A percentile compares a stretch with the other conserved stretches of the same genome.
Evolutionary conservation across 2,329 filamentous ascomycete genomes (phyloP).

Genomic region (Fusarium cicatricum): DNA sequence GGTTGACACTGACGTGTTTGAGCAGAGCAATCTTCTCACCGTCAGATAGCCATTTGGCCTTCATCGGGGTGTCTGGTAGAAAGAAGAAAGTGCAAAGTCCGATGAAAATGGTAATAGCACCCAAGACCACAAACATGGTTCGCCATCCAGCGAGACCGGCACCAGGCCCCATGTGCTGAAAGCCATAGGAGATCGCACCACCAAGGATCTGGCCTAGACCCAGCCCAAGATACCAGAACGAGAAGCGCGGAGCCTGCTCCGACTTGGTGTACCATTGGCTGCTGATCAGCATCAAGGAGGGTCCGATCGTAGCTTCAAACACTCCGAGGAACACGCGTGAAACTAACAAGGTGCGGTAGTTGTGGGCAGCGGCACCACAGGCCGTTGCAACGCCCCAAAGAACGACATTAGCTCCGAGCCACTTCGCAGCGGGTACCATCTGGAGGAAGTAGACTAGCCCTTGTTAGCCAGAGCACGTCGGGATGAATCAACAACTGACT

Average conservation of each 20-base stretch:
- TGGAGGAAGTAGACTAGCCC: conserved; percentile 64
- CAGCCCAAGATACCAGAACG: conserved; percentile 68
- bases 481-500: conserved; percentile 47
- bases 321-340: conserved; percentile 67
- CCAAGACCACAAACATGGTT: conserved; percentile 75
- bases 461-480: not conserved
- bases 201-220: conserved; percentile 69
- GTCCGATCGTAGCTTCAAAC: conserved; percentile 68
- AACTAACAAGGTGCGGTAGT: conserved; percentile 62
- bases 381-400: conserved; percentile 67
- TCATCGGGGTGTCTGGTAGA: conserved; percentile 56
- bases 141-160: conserved; percentile 70
- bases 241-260: conserved; percentile 67
- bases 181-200: conserved; percentile 69
- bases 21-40: conserved; percentile 59
- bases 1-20: conserved; percentile 64
- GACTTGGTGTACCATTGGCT: conserved; percentile 69
- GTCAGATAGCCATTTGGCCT: conserved; percentile 55
- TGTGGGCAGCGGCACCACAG: conserved; percentile 60
- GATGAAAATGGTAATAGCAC: conserved; percentile 52
- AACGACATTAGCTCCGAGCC: conserved; percentile 65
- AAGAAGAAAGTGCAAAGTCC: conserved; percentile 46
- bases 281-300: conserved; percentile 67
- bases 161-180: conserved; percentile 62
- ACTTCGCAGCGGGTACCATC: conserved; percentile 66